Evolutionary conservation across 176 grass and related monocot species (phyloP).

Genomic region (Eleusine indica): DNA sequence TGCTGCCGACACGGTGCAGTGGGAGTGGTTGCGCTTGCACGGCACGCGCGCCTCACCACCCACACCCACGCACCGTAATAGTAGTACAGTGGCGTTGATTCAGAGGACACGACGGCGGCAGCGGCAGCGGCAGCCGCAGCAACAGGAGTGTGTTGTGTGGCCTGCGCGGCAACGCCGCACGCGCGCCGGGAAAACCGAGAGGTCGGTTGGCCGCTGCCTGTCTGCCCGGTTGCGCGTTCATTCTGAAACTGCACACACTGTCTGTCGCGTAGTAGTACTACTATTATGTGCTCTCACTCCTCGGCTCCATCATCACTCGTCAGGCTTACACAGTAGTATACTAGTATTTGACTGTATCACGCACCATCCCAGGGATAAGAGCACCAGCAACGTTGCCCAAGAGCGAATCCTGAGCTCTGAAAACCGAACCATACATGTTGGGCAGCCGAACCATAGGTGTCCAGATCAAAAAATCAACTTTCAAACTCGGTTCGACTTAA

Average conservation of each 20-base stretch:
- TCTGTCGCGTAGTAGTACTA: background rate
- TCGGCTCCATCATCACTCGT: background rate
- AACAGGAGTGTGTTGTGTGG: background rate
- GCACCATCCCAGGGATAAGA: no score
- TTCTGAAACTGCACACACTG: background rate
- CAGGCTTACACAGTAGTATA: background rate
- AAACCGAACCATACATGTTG: no score
- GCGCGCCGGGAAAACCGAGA: background rate
- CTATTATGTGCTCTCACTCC: no score
- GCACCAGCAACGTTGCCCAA: no score
- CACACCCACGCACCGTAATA: background rate
- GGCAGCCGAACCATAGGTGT: no score
- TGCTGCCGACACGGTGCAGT: conserved; percentile 15
- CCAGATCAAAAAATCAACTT: no score
- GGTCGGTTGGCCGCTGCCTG: no score
- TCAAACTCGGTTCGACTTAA: no score
- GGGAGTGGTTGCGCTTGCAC: background rate
- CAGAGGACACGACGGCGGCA: background rate
- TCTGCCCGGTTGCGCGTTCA: no score
- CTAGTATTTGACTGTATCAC: no score
- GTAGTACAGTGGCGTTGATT: background rate
- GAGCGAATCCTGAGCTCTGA: no score
- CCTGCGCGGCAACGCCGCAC: background rate
- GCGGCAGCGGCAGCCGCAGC: background rate
- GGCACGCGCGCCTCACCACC: background rate